Conservation (phyloP, 2,329 filamentous ascomycete genomes). For the Rhynchosporium secalis region DNA sequence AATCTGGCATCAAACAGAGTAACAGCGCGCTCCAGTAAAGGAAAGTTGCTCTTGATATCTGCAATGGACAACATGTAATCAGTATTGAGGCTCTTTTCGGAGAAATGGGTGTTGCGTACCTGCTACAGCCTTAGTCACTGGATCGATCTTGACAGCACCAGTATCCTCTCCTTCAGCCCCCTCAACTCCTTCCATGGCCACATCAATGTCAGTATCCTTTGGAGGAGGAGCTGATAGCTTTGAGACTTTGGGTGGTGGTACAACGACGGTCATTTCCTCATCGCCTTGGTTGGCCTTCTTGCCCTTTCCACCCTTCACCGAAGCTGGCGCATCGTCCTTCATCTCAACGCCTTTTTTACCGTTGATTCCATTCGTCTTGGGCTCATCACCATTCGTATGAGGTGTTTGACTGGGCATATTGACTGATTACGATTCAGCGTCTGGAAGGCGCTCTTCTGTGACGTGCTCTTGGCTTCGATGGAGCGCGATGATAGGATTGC, state of each 20-base stretch:
- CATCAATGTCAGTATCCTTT: constrained; percentile 67
- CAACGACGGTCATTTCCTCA: constrained; percentile 79
- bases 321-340: constrained; percentile 61
- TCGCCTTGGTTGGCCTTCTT: constrained; percentile 70
- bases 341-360: constrained; percentile 69
- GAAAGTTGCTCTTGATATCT: constrained; percentile 97
- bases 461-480: constrained; percentile 29
- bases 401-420: constrained; percentile 73
- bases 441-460: constrained; percentile 34
- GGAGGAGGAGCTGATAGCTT: constrained; percentile 56
- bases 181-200: constrained; percentile 64
- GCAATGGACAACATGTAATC: constrained; percentile 26
- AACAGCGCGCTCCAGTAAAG: constrained; percentile 87
- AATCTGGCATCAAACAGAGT: constrained; percentile 93
- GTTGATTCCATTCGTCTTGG: constrained; percentile 66
- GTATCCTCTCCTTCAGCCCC: constrained; percentile 32
- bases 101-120: constrained; percentile 47
- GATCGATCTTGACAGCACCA: constrained; percentile 58
- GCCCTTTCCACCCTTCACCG: constrained; percentile 61
- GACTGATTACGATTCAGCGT: constrained; percentile 26
- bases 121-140: constrained; percentile 58
- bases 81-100: constrained; percentile 17
- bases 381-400: constrained; percentile 65
- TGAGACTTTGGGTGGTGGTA: constrained; percentile 68
- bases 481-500: constrained; percentile 31